Conservation (phyloP, 345 rosid species). For the Triadica sebifera region DNA sequence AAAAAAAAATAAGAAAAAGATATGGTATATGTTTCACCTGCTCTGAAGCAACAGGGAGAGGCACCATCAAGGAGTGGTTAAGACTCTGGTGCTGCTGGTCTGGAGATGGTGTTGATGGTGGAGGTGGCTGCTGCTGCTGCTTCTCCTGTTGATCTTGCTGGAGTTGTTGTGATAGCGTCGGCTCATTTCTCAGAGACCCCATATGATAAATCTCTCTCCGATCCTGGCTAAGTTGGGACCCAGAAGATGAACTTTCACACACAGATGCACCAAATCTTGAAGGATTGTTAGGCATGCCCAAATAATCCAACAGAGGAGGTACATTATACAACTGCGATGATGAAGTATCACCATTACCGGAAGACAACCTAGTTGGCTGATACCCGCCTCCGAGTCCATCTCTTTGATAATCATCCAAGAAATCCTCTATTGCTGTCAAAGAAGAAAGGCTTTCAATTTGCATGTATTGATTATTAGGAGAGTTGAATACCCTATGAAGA, state of each 20-base stretch:
- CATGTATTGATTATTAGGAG: conserved; percentile 48
- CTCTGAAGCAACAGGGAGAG: conserved; percentile 43
- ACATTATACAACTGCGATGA: conserved; percentile 28
- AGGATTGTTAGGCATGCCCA: conserved; percentile 27
- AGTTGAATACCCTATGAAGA: conserved; percentile 42
- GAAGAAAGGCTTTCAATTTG: conserved; percentile 49
- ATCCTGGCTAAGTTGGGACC: conserved; percentile 32
- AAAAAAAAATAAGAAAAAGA: no score
- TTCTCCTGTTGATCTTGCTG: conserved; percentile 35
- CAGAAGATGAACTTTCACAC: conserved; percentile 22
- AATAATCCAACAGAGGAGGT: conserved; percentile 34
- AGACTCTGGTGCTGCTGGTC: conserved; percentile 33
- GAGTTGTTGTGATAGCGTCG: conserved; percentile 45
- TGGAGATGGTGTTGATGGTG: not conserved
- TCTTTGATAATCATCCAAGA: conserved; percentile 48
- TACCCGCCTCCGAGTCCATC: conserved; percentile 30
- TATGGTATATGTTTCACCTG: no score
- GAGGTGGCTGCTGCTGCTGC: conserved; percentile 5
- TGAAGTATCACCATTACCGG: not conserved
- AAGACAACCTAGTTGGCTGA: conserved; percentile 27
- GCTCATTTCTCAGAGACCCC: conserved; percentile 19
- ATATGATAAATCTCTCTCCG: conserved; percentile 31
- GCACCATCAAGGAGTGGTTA: conserved; percentile 39
- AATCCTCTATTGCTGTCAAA: conserved; percentile 46
- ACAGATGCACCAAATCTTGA: conserved; percentile 28